Evolutionary conservation across 306 rosid species (phyloP).

Genomic region (cucumber (Cucumis sativus)): Cucumber_9930_V3 NC_026657.2:8218001-8218500

Average conservation of each 20-base stretch:
- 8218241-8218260: neutral
- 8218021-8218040: neutral
- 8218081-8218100: neutral
- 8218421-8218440: neutral
- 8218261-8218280: neutral
- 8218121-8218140: neutral
- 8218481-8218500: neutral
- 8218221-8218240: neutral
- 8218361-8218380: neutral
- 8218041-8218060: neutral
- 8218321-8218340: neutral
- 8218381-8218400: neutral
- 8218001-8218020: neutral
- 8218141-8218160: neutral
- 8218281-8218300: neutral
- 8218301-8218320: neutral
- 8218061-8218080: neutral
- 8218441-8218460: neutral
- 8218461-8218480: neutral
- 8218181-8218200: neutral
- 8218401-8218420: neutral
- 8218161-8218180: neutral
- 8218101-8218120: neutral
- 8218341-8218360: neutral
- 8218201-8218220: neutral